Base-by-base conservation (phyloP, 106 monocot genomes). In the Acanthochlamys bracteata region DNA sequence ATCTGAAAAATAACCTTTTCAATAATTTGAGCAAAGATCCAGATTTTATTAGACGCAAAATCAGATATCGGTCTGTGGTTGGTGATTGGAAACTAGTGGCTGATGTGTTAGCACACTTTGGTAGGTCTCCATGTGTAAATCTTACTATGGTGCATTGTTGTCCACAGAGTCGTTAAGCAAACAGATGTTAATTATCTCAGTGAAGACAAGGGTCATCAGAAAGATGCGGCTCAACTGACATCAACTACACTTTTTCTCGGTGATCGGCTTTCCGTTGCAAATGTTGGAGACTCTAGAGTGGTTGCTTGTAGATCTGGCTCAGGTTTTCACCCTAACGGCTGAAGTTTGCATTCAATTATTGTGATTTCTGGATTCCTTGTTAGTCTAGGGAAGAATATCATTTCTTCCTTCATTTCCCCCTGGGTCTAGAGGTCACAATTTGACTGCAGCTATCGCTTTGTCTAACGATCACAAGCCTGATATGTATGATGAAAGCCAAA, bases 401-500 rank as follows among this genome's bases (percentile, higher is more conserved):
- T 33, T 33, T 33, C 6, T 33, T 33, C 33, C 6, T 33, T 6
- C 33, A 3, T 33, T 33, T 33, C 33, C 33, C 33, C 33, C 6
- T 1, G 33, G 33, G 1, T 6, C 6, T 3, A 33, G 33, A 33
- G 33, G 33, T 33, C 33, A 33, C 6, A 33, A 13, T 41, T 2
- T 16, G 39, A 40, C 13, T 71, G 77, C 70, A 89, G 85, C 82
- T 62, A 71, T 82, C 10, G 75, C 85, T 13, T 71, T 89, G 59
- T 85, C 89, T 25, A 64, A 64, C 71, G 89, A 90, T 67, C 85
- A 90, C 62, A 90, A 90, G 70, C 84, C 89, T 53, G 89, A 89
- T 60, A 75, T 73, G 53, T 69, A 69, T 74, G 89, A 89, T 63
- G 89, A 89, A 71, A 73, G 79, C 20, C 60, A 82, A 45, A 39